Evolutionary conservation across 257 asterid species (phyloP).

Genomic region (Solanum medicagineum): DNA sequence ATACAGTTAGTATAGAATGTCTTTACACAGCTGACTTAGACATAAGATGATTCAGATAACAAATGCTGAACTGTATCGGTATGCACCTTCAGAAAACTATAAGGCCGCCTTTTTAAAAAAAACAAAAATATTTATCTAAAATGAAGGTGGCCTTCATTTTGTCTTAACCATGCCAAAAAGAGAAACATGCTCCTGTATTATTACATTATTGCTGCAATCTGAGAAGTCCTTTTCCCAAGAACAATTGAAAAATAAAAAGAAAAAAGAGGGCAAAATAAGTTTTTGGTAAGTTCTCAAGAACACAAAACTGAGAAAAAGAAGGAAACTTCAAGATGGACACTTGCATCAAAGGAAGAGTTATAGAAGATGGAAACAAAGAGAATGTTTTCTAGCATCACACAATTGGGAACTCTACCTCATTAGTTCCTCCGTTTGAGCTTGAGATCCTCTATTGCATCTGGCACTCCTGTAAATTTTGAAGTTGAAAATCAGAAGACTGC

Average conservation of each 20-base stretch:
- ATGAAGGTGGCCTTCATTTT: not conserved
- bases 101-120: not conserved
- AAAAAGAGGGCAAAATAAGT: not conserved
- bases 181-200: not conserved
- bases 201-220: not conserved
- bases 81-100: not conserved
- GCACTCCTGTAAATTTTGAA: slow-evolving; percentile 21
- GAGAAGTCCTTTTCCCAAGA: not conserved
- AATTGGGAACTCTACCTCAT: slow-evolving; percentile 29
- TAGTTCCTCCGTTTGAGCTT: slow-evolving; percentile 39
- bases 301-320: not conserved
- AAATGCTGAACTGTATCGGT: not conserved
- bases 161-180: not conserved
- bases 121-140: not conserved
- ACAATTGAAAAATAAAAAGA: not conserved
- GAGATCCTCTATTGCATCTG: slow-evolving; percentile 26
- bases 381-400: not conserved
- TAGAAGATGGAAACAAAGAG: not conserved
- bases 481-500: not conserved
- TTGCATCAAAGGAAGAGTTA: not conserved
- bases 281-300: not conserved
- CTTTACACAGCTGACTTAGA: not conserved
- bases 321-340: not conserved
- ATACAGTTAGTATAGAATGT: not conserved
- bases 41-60: not conserved